These are phyloP conservation scores for Fusarium verticillioides DNA, from an alignment of 2,329 filamentous ascomycete genomes.

Conservation along the genomic window DNA sequence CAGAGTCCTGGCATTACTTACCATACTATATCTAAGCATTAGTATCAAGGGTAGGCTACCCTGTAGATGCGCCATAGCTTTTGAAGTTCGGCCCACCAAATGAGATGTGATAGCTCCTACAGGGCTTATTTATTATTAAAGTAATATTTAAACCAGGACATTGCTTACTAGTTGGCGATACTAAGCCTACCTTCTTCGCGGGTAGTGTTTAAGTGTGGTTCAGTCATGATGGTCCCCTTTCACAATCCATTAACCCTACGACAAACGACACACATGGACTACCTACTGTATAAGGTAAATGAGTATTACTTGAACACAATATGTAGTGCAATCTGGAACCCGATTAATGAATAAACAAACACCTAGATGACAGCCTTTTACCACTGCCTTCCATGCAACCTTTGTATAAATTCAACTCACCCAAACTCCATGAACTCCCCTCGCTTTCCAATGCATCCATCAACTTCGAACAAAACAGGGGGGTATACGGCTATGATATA, in stretches of 20 bases:
- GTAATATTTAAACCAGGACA: no score
- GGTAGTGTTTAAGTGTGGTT: neutral
- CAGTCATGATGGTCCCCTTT: neutral
- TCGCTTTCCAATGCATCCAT: constrained; percentile 31
- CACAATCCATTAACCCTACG: no score
- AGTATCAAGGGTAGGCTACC: neutral
- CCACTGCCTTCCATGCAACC: constrained; percentile 36
- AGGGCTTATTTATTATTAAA: neutral
- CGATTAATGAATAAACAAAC: constrained; percentile 15
- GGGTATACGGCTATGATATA: constrained; percentile 42
- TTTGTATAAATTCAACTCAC: constrained; percentile 9
- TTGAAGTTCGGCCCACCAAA: neutral
- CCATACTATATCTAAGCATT: no score
- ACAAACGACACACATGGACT: neutral
- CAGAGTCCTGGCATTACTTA: neutral
- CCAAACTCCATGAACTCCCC: constrained; percentile 38
- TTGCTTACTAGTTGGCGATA: neutral
- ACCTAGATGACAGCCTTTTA: constrained; percentile 15
- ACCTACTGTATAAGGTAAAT: neutral
- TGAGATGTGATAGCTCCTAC: no score
- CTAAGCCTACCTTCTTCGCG: neutral
- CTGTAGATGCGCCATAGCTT: neutral
- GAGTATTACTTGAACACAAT: neutral
- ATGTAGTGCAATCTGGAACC: neutral
- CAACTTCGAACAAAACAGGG: constrained; percentile 30